These are phyloP conservation scores for Taphrina deformans DNA, from an alignment of 1,139 yeast genomes.

Conservation along the genomic window DNA sequence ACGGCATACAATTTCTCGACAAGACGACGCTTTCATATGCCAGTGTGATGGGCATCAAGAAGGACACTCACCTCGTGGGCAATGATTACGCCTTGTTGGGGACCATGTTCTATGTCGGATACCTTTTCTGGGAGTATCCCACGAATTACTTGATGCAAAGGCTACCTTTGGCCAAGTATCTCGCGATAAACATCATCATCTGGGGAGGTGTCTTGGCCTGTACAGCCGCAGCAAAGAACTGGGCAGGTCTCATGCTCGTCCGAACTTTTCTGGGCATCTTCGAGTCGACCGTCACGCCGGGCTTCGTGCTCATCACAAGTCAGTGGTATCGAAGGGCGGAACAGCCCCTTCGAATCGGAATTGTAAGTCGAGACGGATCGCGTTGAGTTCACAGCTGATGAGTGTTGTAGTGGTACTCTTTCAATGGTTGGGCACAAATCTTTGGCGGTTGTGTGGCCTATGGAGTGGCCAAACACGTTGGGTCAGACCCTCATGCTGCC, in stretches of 20 bases:
- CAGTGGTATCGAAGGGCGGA: constrained; percentile 56
- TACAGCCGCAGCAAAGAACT: constrained; percentile 54
- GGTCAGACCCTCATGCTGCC: constrained; percentile 34
- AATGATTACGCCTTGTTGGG: constrained; percentile 57
- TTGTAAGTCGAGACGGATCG: constrained; percentile 37
- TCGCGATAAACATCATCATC: constrained; percentile 50
- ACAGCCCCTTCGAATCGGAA: constrained; percentile 54
- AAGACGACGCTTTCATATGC: constrained; percentile 62
- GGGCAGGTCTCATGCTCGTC: constrained; percentile 54
- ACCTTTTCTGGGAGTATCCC: constrained; percentile 56
- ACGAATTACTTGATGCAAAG: constrained; percentile 56
- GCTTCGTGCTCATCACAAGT: constrained; percentile 55
- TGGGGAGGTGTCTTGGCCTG: constrained; percentile 56
- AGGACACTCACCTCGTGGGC: constrained; percentile 46
- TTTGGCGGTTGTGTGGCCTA: constrained; percentile 44
- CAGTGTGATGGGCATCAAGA: constrained; percentile 59
- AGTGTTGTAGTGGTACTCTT: constrained; percentile 46
- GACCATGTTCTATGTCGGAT: constrained; percentile 58
- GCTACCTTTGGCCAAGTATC: constrained; percentile 56
- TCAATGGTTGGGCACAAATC: constrained; percentile 51
- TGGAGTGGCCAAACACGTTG: constrained; percentile 53
- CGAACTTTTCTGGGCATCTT: constrained; percentile 57
- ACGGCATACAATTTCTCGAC: constrained; percentile 65
- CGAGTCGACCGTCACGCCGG: constrained; percentile 59
- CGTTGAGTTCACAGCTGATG: background rate